Conservation (phyloP, 75 land plant species). For the Sequoiadendron giganteum region DNA sequence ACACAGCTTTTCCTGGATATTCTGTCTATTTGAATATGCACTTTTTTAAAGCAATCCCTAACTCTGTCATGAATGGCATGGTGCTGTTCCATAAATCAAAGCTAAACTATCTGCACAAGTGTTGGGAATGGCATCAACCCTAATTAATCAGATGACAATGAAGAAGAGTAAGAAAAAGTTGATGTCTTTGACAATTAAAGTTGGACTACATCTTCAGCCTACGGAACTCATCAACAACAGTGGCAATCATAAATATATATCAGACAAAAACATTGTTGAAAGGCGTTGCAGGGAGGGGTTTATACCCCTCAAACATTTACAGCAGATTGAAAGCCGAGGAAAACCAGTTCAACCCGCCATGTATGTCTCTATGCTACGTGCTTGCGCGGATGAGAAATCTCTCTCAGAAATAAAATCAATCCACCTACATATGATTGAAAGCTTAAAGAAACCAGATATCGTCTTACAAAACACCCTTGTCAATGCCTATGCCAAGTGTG, state of each 20-base stretch:
- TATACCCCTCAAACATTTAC: background rate
- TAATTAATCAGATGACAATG: background rate
- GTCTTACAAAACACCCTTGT: conserved; percentile 21
- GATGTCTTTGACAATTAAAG: background rate
- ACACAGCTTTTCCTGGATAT: too few relatives aligned
- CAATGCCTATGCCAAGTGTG: conserved; percentile 22
- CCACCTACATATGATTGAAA: background rate
- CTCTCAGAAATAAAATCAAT: background rate
- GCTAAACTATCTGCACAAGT: too few relatives aligned
- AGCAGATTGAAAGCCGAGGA: background rate
- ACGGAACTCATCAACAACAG: background rate
- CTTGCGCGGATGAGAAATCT: background rate
- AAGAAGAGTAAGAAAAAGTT: background rate
- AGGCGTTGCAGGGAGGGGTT: background rate
- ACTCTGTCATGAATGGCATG: background rate
- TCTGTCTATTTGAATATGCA: too few relatives aligned
- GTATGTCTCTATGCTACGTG: background rate
- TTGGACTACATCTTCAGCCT: background rate
- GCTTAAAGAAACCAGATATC: background rate
- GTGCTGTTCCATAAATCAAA: background rate
- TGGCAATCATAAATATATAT: background rate
- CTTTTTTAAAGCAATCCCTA: too few relatives aligned
- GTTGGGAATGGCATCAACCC: background rate
- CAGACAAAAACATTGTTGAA: background rate
- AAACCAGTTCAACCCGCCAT: background rate